A percentile compares a stretch with the other conserved stretches of the same genome.
Conservation (phyloP, 2,329 filamentous ascomycete species). For the Venturia pyrina region DNA sequence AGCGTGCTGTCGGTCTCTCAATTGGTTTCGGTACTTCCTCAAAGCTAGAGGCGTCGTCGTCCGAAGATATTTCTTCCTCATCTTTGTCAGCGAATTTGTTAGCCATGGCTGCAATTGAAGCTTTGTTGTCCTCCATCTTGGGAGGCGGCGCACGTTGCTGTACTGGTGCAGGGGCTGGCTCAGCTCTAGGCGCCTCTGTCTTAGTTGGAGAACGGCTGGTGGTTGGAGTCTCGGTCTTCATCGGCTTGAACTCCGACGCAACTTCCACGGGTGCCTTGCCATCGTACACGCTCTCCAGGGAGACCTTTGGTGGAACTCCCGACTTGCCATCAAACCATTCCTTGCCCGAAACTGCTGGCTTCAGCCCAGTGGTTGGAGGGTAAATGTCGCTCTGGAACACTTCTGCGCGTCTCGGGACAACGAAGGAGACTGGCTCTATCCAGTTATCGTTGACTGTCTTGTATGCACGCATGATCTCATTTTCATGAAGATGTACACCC, state of each 20-base stretch:
- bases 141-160: slow-evolving; percentile 46
- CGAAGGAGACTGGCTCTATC: slow-evolving; percentile 96
- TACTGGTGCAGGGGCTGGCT: slow-evolving; percentile 40
- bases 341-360: slow-evolving; percentile 65
- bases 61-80: slow-evolving; percentile 47
- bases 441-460: slow-evolving; percentile 94
- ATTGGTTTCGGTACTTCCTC: slow-evolving; percentile 73
- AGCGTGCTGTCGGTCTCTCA: slow-evolving; percentile 42
- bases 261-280: slow-evolving; percentile 73
- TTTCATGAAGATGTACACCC: slow-evolving; percentile 91
- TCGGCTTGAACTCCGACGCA: slow-evolving; percentile 52
- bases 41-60: slow-evolving; percentile 68
- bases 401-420: slow-evolving; percentile 85
- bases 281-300: slow-evolving; percentile 84
- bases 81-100: slow-evolving; percentile 75
- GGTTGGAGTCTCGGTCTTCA: slow-evolving; percentile 26
- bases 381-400: slow-evolving; percentile 97
- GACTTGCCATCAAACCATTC: slow-evolving; percentile 88
- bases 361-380: slow-evolving; percentile 70
- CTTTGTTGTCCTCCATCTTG: slow-evolving; percentile 73
- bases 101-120: slow-evolving; percentile 75
- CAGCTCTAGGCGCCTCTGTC: slow-evolving; percentile 40
- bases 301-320: slow-evolving; percentile 79
- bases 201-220: slow-evolving; percentile 37
- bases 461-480: slow-evolving; percentile 90